Percentiles rank a stretch among this genome's conserved stretches.
These are phyloP conservation scores for Collybia sordida DNA, from an alignment of 768 basidiomycete species.

Conservation along the genomic window DNA sequence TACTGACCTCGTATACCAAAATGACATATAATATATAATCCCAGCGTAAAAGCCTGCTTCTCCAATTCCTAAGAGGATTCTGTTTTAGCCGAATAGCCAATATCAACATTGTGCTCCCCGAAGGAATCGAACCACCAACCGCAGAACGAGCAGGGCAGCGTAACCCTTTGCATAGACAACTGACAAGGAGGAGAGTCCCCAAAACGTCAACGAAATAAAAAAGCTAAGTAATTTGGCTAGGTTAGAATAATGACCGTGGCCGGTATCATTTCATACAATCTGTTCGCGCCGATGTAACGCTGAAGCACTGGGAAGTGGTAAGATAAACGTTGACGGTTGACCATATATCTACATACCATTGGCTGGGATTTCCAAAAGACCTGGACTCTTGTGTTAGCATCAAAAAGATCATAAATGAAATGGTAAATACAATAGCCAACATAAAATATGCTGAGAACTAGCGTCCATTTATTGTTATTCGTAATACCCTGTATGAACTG, in stretches of 20 bases:
- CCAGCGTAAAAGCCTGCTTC: constrained; percentile 62
- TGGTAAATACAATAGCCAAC: constrained; percentile 51
- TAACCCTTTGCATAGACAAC: constrained; percentile 58
- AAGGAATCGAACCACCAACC: constrained; percentile 25
- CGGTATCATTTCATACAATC: constrained; percentile 40
- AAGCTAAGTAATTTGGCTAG: constrained; percentile 33
- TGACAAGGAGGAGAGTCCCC: constrained; percentile 54
- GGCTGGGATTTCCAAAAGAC: constrained; percentile 57
- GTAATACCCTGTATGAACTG: constrained; percentile 41
- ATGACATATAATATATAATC: constrained; percentile 61
- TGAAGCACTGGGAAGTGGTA: constrained; percentile 41
- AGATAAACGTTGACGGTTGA: too few species aligned
- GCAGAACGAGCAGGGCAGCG: constrained; percentile 43
- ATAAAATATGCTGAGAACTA: constrained; percentile 58
- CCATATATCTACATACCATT: constrained; percentile 34
- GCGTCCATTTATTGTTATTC: constrained; percentile 54
- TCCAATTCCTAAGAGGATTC: constrained; percentile 57
- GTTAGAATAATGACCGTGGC: not conserved
- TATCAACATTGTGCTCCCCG: not conserved
- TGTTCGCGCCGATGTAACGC: constrained; percentile 55
- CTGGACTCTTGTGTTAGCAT: constrained; percentile 3
- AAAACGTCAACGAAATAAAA: constrained; percentile 51
- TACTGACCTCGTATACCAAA: constrained; percentile 48
- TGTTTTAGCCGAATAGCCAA: not conserved
- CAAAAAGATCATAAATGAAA: not conserved